phyloP scores from a whole-genome alignment of 768 basidiomycete species.

The Roridomyces roridus region DNA sequence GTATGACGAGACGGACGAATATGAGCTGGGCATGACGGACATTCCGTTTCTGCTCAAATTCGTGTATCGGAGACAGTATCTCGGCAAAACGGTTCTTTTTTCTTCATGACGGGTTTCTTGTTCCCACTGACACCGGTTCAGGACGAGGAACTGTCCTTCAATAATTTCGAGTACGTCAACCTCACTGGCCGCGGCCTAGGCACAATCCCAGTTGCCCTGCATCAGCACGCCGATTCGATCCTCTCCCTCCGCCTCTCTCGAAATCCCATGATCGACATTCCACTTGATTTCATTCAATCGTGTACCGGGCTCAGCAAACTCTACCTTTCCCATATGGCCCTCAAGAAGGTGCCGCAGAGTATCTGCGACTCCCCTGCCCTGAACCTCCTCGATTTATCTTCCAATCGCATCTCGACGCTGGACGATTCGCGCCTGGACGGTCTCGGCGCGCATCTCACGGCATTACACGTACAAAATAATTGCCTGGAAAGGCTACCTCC shows the following conservation, averaged over 20 bases:
- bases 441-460: constrained; percentile 69
- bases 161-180: constrained; percentile 79
- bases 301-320: constrained; percentile 85
- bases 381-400: constrained; percentile 86
- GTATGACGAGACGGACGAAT: constrained; percentile 82
- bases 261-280: constrained; percentile 95
- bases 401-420: constrained; percentile 88
- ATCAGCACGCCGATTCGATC: constrained; percentile 84
- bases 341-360: constrained; percentile 89
- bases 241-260: constrained; percentile 86
- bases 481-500: constrained; percentile 84
- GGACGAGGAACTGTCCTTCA: constrained; percentile 76
- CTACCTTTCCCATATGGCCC: constrained; percentile 86
- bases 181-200: constrained; percentile 80
- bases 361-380: constrained; percentile 77
- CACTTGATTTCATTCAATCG: constrained; percentile 92
- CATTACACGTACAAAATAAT: constrained; percentile 87
- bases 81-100: constrained; percentile 59
- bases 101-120: not conserved
- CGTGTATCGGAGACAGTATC: constrained; percentile 80
- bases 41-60: constrained; percentile 88
- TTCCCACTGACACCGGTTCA: constrained; percentile 34
- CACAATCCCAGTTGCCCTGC: constrained; percentile 86
- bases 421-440: constrained; percentile 83
- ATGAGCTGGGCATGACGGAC: constrained; percentile 61